Evolutionary conservation across 2,329 filamentous ascomycete species (phyloP), one percentile per base, ranked within the genome.

Genomic region (Penicillium sp.): DNA sequence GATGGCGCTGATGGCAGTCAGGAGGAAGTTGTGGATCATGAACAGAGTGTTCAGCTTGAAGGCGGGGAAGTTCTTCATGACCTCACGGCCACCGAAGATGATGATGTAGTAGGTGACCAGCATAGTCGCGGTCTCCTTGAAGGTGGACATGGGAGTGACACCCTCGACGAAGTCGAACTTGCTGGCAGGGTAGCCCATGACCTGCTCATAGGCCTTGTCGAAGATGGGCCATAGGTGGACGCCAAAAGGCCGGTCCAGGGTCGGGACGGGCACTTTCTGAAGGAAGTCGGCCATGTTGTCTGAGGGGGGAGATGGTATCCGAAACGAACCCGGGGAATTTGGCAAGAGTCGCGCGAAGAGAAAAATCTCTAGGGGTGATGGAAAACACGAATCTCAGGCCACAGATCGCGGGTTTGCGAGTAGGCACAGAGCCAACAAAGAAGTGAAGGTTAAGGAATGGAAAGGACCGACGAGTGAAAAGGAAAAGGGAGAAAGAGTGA

Each of bases 11-110:
- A 97, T 92, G 69, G 87, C 82, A 53, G 94, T 98, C 75, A 99
- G 84, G 83, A 93, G 89, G 74, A 98, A 90, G 86, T 99, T 99
- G 88, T 99, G 94, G 76, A 97, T 86, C 82, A 97, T 91, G 85
- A 98, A 98, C 62, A 95, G 83, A 17, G 86, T 83, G 84, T 92
- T 95, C 75, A 98, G 87, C 85, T 96, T 91, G 83, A 95, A 90
- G 24, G 94, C 85, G 76, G 89, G 85, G 66, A 92, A 88, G 74
- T 91, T 89, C 81, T 92, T 91, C 95, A 99, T 98, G 72, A 93
- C 77, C 81, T 96, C 92, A 68, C 94, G 88, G 63, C 94, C 95
- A 67, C 93, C 93, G 70, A 98, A 96, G 74, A 98, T 95, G 81
- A 97, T 84, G 70, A 91, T 82, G 80, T 98, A 98, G 89, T 98